Percentiles rank a stretch among this genome's conserved stretches.
Evolutionary conservation across 2,329 filamentous ascomycete genomes (phyloP).

Genomic region (Aureobasidium namibiae): DNA sequence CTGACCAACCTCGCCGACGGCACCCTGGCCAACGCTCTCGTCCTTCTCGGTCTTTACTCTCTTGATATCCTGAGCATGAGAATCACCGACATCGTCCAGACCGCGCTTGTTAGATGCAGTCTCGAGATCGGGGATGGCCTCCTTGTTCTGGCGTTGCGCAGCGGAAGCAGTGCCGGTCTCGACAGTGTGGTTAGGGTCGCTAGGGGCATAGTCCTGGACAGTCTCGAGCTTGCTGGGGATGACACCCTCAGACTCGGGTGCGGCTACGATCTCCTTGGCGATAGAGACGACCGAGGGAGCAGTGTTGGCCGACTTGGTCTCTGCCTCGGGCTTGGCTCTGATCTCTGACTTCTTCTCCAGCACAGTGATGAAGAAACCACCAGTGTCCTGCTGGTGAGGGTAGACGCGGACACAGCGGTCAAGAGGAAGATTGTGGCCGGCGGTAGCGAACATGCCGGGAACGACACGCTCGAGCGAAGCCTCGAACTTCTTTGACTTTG

Average conservation of each 20-base stretch:
- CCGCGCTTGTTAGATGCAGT: slow-evolving; percentile 30
- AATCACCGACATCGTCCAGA: slow-evolving; percentile 30
- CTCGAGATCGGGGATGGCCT: slow-evolving; percentile 5
- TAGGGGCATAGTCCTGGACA: slow-evolving; percentile 26
- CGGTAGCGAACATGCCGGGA: slow-evolving; percentile 75
- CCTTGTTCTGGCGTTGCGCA: slow-evolving; percentile 20
- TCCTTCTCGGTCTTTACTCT: slow-evolving; percentile 27
- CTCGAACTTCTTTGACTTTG: slow-evolving; percentile 46
- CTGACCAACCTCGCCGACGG: slow-evolving; percentile 17
- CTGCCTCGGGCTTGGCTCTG: slow-evolving; percentile 62
- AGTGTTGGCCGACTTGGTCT: slow-evolving; percentile 33
- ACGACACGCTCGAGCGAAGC: slow-evolving; percentile 61
- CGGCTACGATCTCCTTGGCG: slow-evolving; percentile 33
- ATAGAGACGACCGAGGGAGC: slow-evolving; percentile 21
- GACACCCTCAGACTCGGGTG: slow-evolving; percentile 24
- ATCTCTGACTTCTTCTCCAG: slow-evolving; percentile 87
- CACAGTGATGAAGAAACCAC: slow-evolving; percentile 94
- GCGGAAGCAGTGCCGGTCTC: slow-evolving; percentile 18
- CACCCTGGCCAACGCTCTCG: slow-evolving; percentile 18
- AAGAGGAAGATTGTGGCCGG: slow-evolving; percentile 58
- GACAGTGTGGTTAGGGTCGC: slow-evolving; percentile 9
- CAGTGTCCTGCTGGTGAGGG: slow-evolving; percentile 90
- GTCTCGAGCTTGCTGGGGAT: slow-evolving; percentile 20
- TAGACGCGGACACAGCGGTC: slow-evolving; percentile 92
- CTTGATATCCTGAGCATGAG: slow-evolving; percentile 23